These are phyloP conservation scores for Aspergillus neoniger DNA, from an alignment of 2,329 filamentous ascomycete genomes.

Conservation along the genomic window DNA sequence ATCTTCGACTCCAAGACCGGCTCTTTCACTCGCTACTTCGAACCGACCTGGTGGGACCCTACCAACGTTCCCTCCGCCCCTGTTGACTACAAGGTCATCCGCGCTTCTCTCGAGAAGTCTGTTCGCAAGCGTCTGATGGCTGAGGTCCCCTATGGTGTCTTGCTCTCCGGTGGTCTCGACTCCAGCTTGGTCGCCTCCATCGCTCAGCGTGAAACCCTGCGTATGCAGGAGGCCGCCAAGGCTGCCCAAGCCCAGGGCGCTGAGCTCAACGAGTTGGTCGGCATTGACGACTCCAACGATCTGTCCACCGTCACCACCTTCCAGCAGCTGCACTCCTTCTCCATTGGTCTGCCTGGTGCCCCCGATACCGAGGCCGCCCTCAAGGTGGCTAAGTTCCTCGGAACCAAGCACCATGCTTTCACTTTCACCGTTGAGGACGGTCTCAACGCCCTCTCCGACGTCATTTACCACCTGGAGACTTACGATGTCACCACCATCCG, in stretches of 20 bases:
- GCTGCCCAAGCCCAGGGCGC: constrained; percentile 46
- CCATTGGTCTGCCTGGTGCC: constrained; percentile 89
- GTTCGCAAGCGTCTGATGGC: constrained; percentile 98
- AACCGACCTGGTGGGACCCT: constrained; percentile 90
- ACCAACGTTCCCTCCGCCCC: constrained; percentile 75
- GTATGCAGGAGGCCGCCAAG: constrained; percentile 66
- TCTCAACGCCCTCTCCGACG: constrained; percentile 92
- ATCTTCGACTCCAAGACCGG: constrained; percentile 93
- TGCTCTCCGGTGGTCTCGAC: constrained; percentile 92
- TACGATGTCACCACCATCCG: constrained; percentile 99
- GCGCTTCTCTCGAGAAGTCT: constrained; percentile 81
- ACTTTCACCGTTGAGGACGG: constrained; percentile 98
- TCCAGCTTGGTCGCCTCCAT: constrained; percentile 94
- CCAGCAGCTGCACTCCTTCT: constrained; percentile 97
- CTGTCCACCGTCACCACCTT: constrained; percentile 87
- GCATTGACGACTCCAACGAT: constrained; percentile 90
- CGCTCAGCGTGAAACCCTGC: constrained; percentile 86
- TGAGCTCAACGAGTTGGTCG: constrained; percentile 67
- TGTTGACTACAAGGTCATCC: constrained; percentile 78
- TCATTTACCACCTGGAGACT: constrained; percentile 96
- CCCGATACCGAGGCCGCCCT: constrained; percentile 90
- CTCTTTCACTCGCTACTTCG: constrained; percentile 81
- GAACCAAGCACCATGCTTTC: constrained; percentile 97
- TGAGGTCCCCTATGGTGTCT: constrained; percentile 94
- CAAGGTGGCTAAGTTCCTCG: constrained; percentile 93